Conservation (phyloP, 192 early-diverging fungal genomes). For the Podila minutissima region DNA sequence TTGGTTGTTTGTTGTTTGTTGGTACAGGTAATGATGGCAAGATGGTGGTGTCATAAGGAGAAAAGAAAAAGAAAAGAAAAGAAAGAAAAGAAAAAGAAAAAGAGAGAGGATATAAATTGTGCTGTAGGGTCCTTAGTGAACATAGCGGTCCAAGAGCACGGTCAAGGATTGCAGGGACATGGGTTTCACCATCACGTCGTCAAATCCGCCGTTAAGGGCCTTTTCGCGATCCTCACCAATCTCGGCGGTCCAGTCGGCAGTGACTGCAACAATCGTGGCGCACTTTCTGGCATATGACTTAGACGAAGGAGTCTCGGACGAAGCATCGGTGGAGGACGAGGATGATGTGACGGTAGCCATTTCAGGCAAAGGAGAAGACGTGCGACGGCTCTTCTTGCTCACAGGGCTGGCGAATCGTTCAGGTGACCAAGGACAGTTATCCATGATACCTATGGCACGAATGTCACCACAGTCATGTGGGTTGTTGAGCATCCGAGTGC, state of each 20-base stretch:
- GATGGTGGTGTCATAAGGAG: too few relatives aligned
- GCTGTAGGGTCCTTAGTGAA: neutral
- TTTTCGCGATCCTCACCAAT: slow-evolving; percentile 46
- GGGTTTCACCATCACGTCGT: slow-evolving; percentile 52
- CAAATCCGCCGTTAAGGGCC: slow-evolving; percentile 30
- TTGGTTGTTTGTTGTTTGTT: too few relatives aligned
- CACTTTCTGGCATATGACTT: neutral
- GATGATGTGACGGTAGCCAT: neutral
- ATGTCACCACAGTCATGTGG: neutral
- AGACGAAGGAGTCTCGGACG: neutral
- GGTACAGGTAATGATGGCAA: too few relatives aligned
- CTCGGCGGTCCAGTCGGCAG: slow-evolving; percentile 35
- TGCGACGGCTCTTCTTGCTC: slow-evolving; percentile 8
- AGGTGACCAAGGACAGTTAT: slow-evolving; percentile 32
- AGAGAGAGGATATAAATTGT: too few relatives aligned
- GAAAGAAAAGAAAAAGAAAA: too few relatives aligned
- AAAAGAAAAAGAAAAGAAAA: too few relatives aligned
- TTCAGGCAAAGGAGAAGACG: neutral
- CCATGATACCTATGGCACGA: too few relatives aligned
- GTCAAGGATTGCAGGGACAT: slow-evolving; percentile 42
- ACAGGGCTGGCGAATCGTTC: slow-evolving; percentile 27
- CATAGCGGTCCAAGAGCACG: slow-evolving; percentile 27
- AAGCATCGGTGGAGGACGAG: neutral
- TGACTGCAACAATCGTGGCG: slow-evolving; percentile 35
- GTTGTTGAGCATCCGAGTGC: neutral